These are phyloP conservation scores for Fomitopsis schrenkii DNA, from an alignment of 1,284 basidiomycete species.

Conservation along the genomic window DNA sequence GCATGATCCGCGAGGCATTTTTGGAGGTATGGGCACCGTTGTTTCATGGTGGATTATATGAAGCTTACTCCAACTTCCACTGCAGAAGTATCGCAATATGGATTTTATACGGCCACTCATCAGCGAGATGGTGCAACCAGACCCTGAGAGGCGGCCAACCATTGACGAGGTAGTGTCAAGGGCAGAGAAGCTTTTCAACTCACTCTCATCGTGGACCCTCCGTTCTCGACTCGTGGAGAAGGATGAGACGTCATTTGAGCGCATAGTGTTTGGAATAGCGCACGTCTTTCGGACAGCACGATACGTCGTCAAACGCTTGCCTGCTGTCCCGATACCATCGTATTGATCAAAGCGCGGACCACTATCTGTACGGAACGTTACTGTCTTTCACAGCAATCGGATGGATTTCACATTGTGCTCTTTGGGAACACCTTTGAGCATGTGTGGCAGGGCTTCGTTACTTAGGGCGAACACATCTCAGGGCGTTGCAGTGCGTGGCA, in stretches of 20 bases:
- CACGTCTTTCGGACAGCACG: background rate
- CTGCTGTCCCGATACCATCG: background rate
- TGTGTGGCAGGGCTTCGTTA: too few species aligned
- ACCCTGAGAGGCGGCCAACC: constrained; percentile 9
- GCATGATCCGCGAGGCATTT: constrained; percentile 24
- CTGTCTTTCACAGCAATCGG: too few species aligned
- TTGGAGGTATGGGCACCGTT: constrained; percentile 5
- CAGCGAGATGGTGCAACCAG: constrained; percentile 10
- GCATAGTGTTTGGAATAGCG: background rate
- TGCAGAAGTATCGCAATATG: constrained; percentile 4
- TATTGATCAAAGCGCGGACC: too few species aligned
- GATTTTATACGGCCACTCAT: constrained; percentile 15
- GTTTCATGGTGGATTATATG: background rate
- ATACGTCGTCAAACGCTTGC: background rate
- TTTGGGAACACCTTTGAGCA: too few species aligned
- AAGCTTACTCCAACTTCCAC: too few species aligned
- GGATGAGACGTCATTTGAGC: background rate
- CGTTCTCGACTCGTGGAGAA: background rate
- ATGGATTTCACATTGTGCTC: too few species aligned
- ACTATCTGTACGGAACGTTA: too few species aligned
- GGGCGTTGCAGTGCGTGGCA: too few species aligned
- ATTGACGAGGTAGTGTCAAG: constrained; percentile 11
- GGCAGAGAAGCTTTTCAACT: background rate
- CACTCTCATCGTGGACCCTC: background rate
- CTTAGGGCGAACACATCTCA: too few species aligned